Conservation (phyloP, 768 basidiomycete species). For the Russula sp. region DNA sequence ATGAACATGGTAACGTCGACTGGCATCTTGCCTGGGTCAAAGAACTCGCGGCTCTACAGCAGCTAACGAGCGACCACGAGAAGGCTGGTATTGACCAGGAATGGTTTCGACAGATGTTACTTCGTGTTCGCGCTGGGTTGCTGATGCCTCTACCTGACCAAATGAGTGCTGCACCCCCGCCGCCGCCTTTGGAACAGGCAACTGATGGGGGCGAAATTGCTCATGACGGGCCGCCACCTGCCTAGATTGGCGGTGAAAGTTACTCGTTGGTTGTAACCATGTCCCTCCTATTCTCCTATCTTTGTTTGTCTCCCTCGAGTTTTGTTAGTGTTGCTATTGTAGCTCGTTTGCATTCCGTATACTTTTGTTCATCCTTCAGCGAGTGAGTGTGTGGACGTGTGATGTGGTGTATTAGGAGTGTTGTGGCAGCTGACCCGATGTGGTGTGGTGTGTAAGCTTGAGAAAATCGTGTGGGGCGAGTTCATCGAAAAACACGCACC, state of each 20-base stretch:
- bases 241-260: conserved; percentile 7
- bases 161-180: conserved; percentile 12
- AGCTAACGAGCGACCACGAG: conserved; percentile 74
- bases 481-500: not conserved
- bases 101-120: conserved; percentile 82
- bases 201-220: conserved; percentile 16
- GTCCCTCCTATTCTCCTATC: not conserved
- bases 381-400: too few relatives aligned
- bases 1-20: conserved; percentile 72
- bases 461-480: not conserved
- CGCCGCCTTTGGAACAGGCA: conserved; percentile 18
- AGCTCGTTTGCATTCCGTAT: not conserved
- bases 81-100: conserved; percentile 74
- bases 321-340: conserved; percentile 1
- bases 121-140: conserved; percentile 66
- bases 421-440: not conserved
- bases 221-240: conserved; percentile 18
- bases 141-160: conserved; percentile 37
- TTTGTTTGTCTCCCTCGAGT: not conserved
- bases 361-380: not conserved
- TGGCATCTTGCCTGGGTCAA: conserved; percentile 79
- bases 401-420: too few relatives aligned
- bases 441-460: not conserved
- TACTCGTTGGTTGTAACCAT: not conserved
- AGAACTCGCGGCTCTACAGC: conserved; percentile 67